Evolutionary conservation across 2,329 filamentous ascomycete genomes (phyloP).

Genomic region (Rutstroemia sp.): DNA sequence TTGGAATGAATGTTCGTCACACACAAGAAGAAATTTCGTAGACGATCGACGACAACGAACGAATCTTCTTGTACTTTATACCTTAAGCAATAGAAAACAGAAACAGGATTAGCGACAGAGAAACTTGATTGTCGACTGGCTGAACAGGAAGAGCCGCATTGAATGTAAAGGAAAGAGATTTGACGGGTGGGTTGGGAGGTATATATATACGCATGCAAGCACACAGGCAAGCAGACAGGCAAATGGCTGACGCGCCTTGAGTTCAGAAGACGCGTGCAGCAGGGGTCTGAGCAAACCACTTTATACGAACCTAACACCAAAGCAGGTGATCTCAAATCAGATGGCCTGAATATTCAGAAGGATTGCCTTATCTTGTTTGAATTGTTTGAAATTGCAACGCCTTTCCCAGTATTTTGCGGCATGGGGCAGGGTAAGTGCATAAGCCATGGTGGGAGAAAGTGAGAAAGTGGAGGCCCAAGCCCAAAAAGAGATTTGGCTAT

Average conservation of each 20-base stretch:
- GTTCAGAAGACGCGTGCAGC: neutral
- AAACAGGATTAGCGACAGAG: neutral
- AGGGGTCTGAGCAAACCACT: neutral
- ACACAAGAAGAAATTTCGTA: neutral
- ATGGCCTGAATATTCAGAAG: neutral
- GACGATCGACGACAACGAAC: neutral
- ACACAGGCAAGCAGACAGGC: neutral
- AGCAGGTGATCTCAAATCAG: neutral
- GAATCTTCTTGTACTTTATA: neutral
- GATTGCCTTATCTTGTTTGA: slow-evolving; percentile 1
- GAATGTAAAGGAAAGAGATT: neutral
- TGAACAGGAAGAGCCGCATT: neutral
- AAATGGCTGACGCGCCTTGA: slow-evolving; percentile 4
- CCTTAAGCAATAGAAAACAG: neutral
- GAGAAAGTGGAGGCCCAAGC: slow-evolving; percentile 1
- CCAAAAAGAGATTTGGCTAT: neutral
- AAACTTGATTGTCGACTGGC: neutral
- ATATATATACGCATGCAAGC: neutral
- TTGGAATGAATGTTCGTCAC: neutral
- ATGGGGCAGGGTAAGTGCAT: neutral
- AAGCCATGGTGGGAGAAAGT: neutral
- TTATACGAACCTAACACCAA: slow-evolving; percentile 2
- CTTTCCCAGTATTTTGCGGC: neutral
- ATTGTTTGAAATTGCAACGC: neutral
- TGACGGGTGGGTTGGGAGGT: neutral